Percentiles rank a stretch among this genome's conserved stretches.
These are phyloP conservation scores for Coemansia sp. DNA, from an alignment of 192 early-diverging fungal genomes.

Conservation along the genomic window DNA sequence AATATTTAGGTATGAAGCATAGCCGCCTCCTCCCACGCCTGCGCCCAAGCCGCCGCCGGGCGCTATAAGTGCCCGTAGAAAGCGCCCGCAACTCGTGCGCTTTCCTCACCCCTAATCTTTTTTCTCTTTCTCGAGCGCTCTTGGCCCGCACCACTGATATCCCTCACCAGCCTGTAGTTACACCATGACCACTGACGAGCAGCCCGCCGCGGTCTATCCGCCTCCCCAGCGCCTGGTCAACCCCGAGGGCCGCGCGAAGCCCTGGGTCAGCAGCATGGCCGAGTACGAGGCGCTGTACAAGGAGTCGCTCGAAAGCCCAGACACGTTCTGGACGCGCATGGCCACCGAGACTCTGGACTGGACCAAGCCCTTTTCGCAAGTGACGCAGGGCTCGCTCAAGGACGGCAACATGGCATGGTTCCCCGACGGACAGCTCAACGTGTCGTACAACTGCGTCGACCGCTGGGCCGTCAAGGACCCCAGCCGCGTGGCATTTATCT, in stretches of 20 bases:
- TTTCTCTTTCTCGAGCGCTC: no score
- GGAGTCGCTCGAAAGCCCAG: conserved; percentile 73
- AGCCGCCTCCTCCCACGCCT: neutral
- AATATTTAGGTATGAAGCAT: neutral
- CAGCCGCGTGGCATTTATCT: conserved; percentile 75
- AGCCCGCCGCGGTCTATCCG: conserved; percentile 30
- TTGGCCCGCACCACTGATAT: no score
- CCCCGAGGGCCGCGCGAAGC: conserved; percentile 53
- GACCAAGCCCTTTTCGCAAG: conserved; percentile 73
- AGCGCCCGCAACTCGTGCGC: no score
- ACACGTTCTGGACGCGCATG: conserved; percentile 80
- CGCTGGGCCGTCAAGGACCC: conserved; percentile 79
- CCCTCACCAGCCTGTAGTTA: neutral
- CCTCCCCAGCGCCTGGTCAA: conserved; percentile 64
- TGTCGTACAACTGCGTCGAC: conserved; percentile 95
- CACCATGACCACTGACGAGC: conserved; percentile 38
- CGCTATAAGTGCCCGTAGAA: neutral
- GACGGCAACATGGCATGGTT: conserved; percentile 94
- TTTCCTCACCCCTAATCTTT: no score
- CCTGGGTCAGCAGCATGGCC: conserved; percentile 68
- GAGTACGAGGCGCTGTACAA: conserved; percentile 79
- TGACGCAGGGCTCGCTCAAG: conserved; percentile 67
- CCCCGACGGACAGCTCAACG: conserved; percentile 84
- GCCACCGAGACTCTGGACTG: conserved; percentile 78
- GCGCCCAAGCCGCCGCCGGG: neutral